Percentiles rank a stretch among this genome's conserved stretches.
Evolutionary conservation across 148 eudicot species (phyloP).

Genomic region (Cornus controversa): DNA sequence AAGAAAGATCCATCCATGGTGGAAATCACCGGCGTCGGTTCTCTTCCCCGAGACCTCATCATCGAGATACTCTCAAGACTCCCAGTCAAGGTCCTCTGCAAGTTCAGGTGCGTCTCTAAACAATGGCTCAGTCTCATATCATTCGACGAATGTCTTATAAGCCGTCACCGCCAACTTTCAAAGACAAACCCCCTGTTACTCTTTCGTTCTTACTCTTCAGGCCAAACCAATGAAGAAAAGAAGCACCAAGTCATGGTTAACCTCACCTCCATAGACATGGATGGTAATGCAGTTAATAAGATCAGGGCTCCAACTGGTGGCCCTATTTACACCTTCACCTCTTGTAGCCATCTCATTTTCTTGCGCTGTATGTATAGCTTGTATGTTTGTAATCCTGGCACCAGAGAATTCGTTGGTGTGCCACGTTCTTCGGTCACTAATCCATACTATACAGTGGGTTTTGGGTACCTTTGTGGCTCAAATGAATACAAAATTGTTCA

Average conservation of each 20-base stretch:
- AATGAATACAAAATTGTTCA: not conserved
- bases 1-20: not conserved
- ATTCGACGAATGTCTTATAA: not conserved
- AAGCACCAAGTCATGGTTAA: not conserved
- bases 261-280: not conserved
- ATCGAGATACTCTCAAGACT: not conserved
- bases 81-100: not conserved
- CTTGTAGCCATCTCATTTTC: conserved; percentile 13
- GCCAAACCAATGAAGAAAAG: not conserved
- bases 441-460: not conserved
- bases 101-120: not conserved
- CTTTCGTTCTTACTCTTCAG: not conserved
- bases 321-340: conserved; percentile 15
- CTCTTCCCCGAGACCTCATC: not conserved
- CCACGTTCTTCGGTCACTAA: not conserved
- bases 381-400: conserved; percentile 18
- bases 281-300: not conserved
- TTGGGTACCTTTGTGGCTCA: not conserved
- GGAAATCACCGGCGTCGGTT: not conserved
- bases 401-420: conserved; percentile 9
- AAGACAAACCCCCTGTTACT: not conserved
- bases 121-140: not conserved
- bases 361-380: conserved; percentile 12
- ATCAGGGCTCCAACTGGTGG: conserved; percentile 5
- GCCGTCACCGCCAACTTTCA: not conserved